Percentiles rank a stretch among this genome's conserved stretches.
These are phyloP conservation scores for Candida sojae DNA, from an alignment of 1,139 yeast species.

Conservation along the genomic window DNA sequence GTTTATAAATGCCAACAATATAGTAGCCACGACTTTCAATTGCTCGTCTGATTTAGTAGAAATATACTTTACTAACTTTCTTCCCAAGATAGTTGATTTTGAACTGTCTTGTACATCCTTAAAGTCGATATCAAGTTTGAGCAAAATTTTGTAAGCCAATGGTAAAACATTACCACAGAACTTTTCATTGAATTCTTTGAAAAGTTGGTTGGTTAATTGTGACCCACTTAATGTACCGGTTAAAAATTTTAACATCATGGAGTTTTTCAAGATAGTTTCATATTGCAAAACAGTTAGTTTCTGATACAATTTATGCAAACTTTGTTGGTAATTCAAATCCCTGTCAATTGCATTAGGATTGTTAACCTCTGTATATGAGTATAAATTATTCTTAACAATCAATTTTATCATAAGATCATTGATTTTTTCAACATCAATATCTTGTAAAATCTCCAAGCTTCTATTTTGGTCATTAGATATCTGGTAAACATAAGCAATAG, in stretches of 20 bases:
- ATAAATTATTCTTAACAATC: conserved; percentile 36
- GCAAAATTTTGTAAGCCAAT: conserved; percentile 30
- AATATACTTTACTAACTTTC: conserved; percentile 29
- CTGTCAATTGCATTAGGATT: conserved; percentile 41
- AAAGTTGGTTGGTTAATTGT: conserved; percentile 23
- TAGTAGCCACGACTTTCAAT: conserved; percentile 27
- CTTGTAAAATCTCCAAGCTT: conserved; percentile 41
- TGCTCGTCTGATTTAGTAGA: conserved; percentile 9
- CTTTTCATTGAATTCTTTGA: conserved; percentile 21
- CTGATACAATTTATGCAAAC: conserved; percentile 32
- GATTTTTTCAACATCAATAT: conserved; percentile 21
- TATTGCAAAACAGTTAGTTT: conserved; percentile 49
- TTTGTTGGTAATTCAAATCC: conserved; percentile 44
- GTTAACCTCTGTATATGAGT: conserved; percentile 23
- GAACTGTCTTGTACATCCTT: conserved; percentile 25
- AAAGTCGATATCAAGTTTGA: conserved; percentile 28
- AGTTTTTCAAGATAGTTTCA: conserved; percentile 43
- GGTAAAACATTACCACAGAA: conserved; percentile 39
- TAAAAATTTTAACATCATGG: conserved; percentile 40
- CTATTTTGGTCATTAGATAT: conserved; percentile 42
- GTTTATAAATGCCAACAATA: conserved; percentile 50
- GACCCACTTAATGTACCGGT: conserved; percentile 35
- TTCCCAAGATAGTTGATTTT: conserved; percentile 18
- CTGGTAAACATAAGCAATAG: conserved; percentile 67
- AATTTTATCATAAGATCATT: conserved; percentile 35